A percentile compares a stretch with the other conserved stretches of the same genome.
phyloP scores from a whole-genome alignment of 225 moss, liverwort and hornwort species.

The Lunularia cruciata region DNA sequence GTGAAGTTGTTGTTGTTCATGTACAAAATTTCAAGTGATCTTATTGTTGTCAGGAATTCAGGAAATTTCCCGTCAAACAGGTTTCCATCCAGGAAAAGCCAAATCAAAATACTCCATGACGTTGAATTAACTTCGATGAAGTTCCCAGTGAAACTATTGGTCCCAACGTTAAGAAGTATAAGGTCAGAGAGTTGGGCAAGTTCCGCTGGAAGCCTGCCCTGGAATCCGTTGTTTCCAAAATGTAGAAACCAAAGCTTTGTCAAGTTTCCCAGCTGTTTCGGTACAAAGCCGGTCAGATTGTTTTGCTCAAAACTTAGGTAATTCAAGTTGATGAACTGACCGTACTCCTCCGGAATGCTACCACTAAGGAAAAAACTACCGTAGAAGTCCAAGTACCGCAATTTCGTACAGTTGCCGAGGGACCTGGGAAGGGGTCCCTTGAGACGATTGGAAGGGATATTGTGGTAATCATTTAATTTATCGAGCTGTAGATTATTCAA shows the following conservation, averaged over 20 bases:
- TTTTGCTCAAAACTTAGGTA: constrained; percentile 16
- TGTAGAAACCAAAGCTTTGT: background rate
- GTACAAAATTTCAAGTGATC: background rate
- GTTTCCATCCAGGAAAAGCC: constrained; percentile 40
- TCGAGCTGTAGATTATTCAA: background rate
- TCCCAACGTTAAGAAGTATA: background rate
- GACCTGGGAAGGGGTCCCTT: background rate
- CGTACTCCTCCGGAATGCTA: constrained; percentile 25
- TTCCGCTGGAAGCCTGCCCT: constrained; percentile 20
- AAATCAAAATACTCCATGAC: constrained; percentile 32
- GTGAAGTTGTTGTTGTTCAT: constrained; percentile 10
- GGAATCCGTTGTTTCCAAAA: constrained; percentile 13
- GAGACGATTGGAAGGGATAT: background rate
- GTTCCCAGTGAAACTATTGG: background rate
- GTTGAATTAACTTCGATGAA: background rate
- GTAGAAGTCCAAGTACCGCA: constrained; percentile 18
- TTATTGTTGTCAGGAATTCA: constrained; percentile 6
- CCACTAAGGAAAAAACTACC: constrained; percentile 41
- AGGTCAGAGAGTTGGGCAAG: constrained; percentile 29
- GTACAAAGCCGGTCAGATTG: constrained; percentile 20
- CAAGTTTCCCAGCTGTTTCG: constrained; percentile 23
- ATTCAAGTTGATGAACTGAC: constrained; percentile 13
- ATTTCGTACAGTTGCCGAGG: background rate
- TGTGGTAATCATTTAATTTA: background rate
- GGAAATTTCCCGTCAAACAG: constrained; percentile 40